These are phyloP conservation scores for Eutrema yunnanense DNA, from an alignment of 345 rosid species.

Conservation along the genomic window DNA sequence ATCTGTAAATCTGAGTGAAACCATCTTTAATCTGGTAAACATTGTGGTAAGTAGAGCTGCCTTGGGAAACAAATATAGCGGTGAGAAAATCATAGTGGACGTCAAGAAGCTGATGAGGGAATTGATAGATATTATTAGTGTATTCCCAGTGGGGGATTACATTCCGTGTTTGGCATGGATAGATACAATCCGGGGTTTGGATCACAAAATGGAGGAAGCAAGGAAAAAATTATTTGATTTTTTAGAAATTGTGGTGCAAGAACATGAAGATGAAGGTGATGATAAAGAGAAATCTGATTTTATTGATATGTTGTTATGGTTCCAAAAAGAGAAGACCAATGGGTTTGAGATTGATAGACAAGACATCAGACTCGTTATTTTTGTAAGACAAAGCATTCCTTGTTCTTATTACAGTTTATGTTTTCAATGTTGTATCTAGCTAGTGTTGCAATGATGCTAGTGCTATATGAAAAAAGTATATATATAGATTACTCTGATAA, in stretches of 20 bases:
- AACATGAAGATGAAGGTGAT: not conserved
- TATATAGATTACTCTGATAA: no score
- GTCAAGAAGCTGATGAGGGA: conserved; percentile 24
- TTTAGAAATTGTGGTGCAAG: conserved; percentile 10
- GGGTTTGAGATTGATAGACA: conserved; percentile 18
- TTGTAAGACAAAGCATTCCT: conserved; percentile 21
- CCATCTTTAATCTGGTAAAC: conserved; percentile 18
- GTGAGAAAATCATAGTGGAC: conserved; percentile 22
- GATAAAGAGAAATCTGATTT: not conserved
- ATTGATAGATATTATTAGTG: not conserved
- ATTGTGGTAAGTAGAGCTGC: conserved; percentile 39
- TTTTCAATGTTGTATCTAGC: not conserved
- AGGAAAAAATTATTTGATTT: conserved; percentile 1
- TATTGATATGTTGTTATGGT: not conserved
- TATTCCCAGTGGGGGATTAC: conserved; percentile 33
- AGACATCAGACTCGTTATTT: conserved; percentile 28
- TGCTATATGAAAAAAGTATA: no score
- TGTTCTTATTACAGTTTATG: not conserved
- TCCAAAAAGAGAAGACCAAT: conserved; percentile 20
- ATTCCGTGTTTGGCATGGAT: conserved; percentile 48
- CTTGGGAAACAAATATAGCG: conserved; percentile 41
- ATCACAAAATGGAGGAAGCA: not conserved
- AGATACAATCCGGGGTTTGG: conserved; percentile 14
- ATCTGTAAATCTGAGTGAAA: conserved; percentile 36
- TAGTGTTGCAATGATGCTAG: no score